These are phyloP conservation scores for Solanum appendiculatum DNA, from an alignment of 257 asterid species.

Conservation along the genomic window DNA sequence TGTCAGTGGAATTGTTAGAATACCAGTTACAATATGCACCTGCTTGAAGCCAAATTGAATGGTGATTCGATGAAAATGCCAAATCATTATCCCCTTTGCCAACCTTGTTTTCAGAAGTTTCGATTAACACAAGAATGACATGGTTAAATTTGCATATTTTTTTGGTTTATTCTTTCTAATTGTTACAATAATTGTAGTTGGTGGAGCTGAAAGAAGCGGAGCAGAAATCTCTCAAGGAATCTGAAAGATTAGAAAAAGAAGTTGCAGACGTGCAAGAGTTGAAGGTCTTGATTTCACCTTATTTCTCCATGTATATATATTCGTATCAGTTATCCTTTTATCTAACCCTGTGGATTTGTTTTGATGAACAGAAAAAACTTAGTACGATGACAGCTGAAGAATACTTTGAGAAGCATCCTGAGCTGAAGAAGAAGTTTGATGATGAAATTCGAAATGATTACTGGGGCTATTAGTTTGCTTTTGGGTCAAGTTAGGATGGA, in stretches of 20 bases:
- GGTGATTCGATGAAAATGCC: background rate
- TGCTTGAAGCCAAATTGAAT: background rate
- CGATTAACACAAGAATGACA: background rate
- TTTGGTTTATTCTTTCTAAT: background rate
- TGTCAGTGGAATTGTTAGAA: background rate
- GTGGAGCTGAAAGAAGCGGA: slow-evolving; percentile 92
- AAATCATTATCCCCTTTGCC: background rate
- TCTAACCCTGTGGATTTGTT: background rate
- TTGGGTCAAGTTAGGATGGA: slow-evolving; percentile 3
- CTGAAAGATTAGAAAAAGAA: slow-evolving; percentile 85
- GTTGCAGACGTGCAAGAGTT: slow-evolving; percentile 74
- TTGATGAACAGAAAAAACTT: slow-evolving; percentile 55
- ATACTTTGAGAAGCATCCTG: slow-evolving; percentile 89
- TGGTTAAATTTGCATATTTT: background rate
- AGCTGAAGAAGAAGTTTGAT: slow-evolving; percentile 63
- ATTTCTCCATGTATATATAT: background rate
- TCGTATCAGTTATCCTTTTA: background rate
- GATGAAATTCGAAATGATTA: slow-evolving; percentile 37
- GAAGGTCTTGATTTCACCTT: background rate
- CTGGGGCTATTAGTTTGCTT: slow-evolving; percentile 26
- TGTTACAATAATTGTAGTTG: slow-evolving; percentile 35
- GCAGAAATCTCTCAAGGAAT: slow-evolving; percentile 60
- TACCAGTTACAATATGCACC: background rate
- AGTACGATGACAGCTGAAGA: slow-evolving; percentile 98
- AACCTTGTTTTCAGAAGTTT: background rate